A percentile compares a stretch with the other conserved stretches of the same genome.
These are phyloP conservation scores for Allantophomopsis lycopodina DNA, from an alignment of 2,329 filamentous ascomycete species.

Conservation along the genomic window DNA sequence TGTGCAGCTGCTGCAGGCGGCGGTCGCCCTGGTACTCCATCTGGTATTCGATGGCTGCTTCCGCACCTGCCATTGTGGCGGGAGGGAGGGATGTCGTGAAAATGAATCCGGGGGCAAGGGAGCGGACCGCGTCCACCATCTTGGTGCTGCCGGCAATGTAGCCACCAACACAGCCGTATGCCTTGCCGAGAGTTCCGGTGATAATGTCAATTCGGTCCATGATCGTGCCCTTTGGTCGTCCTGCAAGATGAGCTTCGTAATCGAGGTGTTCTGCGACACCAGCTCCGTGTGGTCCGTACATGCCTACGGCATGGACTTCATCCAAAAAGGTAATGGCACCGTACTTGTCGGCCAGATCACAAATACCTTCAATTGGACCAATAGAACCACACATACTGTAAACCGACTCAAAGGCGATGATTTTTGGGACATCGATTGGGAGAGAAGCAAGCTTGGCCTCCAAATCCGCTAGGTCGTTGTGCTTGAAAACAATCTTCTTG, in stretches of 20 bases:
- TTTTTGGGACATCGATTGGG: constrained; percentile 77
- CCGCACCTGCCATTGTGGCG: constrained; percentile 90
- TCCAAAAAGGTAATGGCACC: constrained; percentile 95
- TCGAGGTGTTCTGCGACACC: constrained; percentile 97
- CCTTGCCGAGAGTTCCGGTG: constrained; percentile 92
- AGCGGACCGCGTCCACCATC: constrained; percentile 85
- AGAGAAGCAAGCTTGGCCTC: constrained; percentile 86
- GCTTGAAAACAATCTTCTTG: constrained; percentile 96
- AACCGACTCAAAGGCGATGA: constrained; percentile 96
- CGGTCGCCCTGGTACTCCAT: constrained; percentile 75
- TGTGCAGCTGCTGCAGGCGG: constrained; percentile 88
- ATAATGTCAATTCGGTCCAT: constrained; percentile 98
- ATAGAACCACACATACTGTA: constrained; percentile 99
- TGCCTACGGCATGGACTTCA: constrained; percentile 96
- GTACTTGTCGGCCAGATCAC: constrained; percentile 93
- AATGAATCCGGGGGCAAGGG: constrained; percentile 92
- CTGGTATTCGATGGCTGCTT: constrained; percentile 88
- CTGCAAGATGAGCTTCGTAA: constrained; percentile 70
- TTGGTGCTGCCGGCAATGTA: constrained; percentile 87
- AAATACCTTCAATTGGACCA: constrained; percentile 90
- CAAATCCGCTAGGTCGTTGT: constrained; percentile 89
- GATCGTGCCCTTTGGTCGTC: constrained; percentile 65
- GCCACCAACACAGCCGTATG: constrained; percentile 92
- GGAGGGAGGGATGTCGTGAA: constrained; percentile 96
- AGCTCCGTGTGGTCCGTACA: constrained; percentile 94